phyloP scores from a whole-genome alignment of 2,329 filamentous ascomycete genomes.

The Aspergillus piperis region DNA sequence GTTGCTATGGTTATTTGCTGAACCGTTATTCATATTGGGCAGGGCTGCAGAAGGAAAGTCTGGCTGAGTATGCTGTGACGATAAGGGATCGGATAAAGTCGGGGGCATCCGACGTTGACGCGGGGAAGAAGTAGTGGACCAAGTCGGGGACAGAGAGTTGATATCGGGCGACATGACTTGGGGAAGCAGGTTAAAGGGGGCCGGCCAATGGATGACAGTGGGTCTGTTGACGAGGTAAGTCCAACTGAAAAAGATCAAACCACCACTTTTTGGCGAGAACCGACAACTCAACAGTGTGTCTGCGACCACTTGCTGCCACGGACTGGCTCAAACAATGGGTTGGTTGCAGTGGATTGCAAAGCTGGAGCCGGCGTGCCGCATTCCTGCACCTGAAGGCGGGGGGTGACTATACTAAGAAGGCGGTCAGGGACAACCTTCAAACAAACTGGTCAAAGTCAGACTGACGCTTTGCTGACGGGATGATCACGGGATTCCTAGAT shows the following conservation, averaged over 20 bases:
- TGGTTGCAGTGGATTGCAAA: conserved; percentile 1
- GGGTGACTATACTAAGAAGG: not conserved
- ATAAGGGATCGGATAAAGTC: conserved; percentile 63
- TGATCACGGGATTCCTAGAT: not conserved
- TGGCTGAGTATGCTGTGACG: conserved; percentile 34
- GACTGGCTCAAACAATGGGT: not conserved
- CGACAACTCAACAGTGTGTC: not conserved
- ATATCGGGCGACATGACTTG: conserved; percentile 69
- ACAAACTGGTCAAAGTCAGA: not conserved
- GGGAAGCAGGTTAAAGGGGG: not conserved
- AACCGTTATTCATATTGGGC: conserved; percentile 15
- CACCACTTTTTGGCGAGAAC: not conserved
- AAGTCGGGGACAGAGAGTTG: conserved; percentile 67
- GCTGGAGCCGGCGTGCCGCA: not conserved
- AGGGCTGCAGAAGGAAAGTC: conserved; percentile 11
- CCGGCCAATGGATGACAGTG: no score
- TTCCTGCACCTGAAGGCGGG: conserved; percentile 6
- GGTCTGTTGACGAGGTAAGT: not conserved
- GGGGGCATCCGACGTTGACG: conserved; percentile 34
- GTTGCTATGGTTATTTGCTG: conserved; percentile 58
- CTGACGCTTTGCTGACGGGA: not conserved
- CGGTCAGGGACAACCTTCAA: not conserved
- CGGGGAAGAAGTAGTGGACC: conserved; percentile 45
- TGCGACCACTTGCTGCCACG: not conserved
- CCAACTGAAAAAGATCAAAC: not conserved